These are phyloP conservation scores for Adenanthera pavonina DNA, from an alignment of 306 rosid genomes.

Conservation along the genomic window DNA sequence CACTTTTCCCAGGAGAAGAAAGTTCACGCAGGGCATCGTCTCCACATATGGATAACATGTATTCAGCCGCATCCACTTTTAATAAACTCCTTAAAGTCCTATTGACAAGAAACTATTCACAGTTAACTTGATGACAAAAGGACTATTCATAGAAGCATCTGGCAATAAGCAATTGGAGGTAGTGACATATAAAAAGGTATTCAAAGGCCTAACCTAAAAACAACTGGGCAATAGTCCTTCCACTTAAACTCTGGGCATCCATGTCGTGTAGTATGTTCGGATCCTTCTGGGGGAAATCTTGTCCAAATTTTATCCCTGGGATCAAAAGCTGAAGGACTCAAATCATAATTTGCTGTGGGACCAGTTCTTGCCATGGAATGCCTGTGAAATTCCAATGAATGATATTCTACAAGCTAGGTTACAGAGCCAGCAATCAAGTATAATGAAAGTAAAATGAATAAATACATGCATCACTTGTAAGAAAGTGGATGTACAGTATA, in stretches of 20 bases:
- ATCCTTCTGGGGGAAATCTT: conserved; percentile 88
- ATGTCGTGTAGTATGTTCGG: conserved; percentile 88
- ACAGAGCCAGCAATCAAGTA: not conserved
- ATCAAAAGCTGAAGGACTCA: conserved; percentile 88
- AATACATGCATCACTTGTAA: not conserved
- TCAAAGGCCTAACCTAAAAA: conserved; percentile 68
- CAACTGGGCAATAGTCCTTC: conserved; percentile 95
- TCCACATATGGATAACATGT: conserved; percentile 89
- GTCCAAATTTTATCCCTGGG: conserved; percentile 93
- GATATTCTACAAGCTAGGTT: conserved; percentile 5
- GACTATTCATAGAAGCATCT: not conserved
- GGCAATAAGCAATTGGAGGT: not conserved
- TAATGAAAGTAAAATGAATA: not conserved
- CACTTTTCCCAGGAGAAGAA: conserved; percentile 95
- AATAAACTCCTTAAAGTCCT: conserved; percentile 88
- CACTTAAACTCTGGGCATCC: conserved; percentile 81
- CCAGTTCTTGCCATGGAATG: conserved; percentile 91
- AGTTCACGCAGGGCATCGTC: conserved; percentile 87
- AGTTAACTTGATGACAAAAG: conserved; percentile 2
- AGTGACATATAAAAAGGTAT: not conserved
- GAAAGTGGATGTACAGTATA: not conserved
- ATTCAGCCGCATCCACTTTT: conserved; percentile 93
- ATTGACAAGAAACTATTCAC: conserved; percentile 24
- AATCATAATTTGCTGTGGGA: conserved; percentile 72
- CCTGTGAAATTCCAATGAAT: conserved; percentile 48